phyloP scores from a whole-genome alignment of 2,329 filamentous ascomycete genomes.

The Aspergillus amoenus region DNA sequence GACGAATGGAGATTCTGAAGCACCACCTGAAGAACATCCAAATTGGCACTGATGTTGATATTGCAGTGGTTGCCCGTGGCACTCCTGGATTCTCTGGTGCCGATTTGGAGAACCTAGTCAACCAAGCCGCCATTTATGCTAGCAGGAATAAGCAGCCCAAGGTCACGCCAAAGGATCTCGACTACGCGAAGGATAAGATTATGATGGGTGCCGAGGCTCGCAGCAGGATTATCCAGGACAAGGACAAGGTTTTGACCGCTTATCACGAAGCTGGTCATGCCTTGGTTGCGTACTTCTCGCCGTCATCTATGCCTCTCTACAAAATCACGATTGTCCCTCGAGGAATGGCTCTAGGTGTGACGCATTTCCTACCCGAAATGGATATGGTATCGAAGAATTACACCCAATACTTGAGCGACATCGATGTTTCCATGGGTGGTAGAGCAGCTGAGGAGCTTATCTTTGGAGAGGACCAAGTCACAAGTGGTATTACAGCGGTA shows the following conservation, averaged over 20 bases:
- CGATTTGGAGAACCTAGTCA: constrained; percentile 94
- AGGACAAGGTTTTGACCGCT: constrained; percentile 94
- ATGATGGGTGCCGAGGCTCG: constrained; percentile 93
- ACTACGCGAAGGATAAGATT: constrained; percentile 98
- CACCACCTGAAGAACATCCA: constrained; percentile 94
- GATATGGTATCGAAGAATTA: constrained; percentile 90
- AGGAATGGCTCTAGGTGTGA: constrained; percentile 81
- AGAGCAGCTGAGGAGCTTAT: constrained; percentile 88
- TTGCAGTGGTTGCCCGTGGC: constrained; percentile 78
- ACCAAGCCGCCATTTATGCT: constrained; percentile 93
- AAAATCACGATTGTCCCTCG: constrained; percentile 97
- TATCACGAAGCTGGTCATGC: constrained; percentile 97
- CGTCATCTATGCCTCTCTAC: constrained; percentile 76
- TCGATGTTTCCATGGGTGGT: constrained; percentile 79
- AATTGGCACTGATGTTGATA: constrained; percentile 74
- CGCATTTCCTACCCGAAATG: constrained; percentile 83
- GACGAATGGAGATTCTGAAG: constrained; percentile 86
- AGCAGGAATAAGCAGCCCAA: constrained; percentile 77
- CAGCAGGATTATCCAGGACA: constrained; percentile 84
- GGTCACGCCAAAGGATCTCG: constrained; percentile 77
- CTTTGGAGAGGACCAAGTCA: constrained; percentile 88
- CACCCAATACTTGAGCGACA: constrained; percentile 74
- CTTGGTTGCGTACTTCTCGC: constrained; percentile 80
- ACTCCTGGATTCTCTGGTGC: constrained; percentile 93
- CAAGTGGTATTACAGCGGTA: constrained; percentile 79